These are phyloP conservation scores for Globisporangium cylindrosporum DNA, from an alignment of 352 stramenopile genomes.

Conservation along the genomic window DNA sequence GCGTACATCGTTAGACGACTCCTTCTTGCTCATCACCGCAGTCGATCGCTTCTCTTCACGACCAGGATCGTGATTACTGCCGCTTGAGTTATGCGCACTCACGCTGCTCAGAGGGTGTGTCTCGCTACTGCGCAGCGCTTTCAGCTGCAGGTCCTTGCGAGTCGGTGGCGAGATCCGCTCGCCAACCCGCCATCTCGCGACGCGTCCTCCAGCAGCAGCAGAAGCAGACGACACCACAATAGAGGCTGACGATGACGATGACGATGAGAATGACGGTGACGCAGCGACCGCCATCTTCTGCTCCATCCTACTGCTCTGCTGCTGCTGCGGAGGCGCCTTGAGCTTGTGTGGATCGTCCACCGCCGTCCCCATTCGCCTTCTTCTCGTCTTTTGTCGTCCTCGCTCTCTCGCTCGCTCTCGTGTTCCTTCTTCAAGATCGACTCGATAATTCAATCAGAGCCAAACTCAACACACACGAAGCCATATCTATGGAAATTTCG, in stretches of 20 bases:
- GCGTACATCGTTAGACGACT: not conserved
- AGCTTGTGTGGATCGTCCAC: slow-evolving; percentile 8
- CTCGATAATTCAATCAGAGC: not conserved
- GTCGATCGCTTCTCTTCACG: slow-evolving; percentile 6
- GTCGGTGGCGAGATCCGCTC: slow-evolving; percentile 28
- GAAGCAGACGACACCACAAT: not conserved
- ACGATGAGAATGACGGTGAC: not conserved
- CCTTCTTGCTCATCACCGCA: slow-evolving; percentile 1
- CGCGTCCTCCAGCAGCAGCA: not conserved
- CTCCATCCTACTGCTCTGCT: slow-evolving; percentile 9
- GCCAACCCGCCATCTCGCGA: slow-evolving; percentile 40
- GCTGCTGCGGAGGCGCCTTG: not conserved
- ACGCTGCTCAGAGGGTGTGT: slow-evolving; percentile 40
- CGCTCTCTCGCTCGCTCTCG: not conserved
- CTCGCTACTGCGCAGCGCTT: slow-evolving; percentile 26
- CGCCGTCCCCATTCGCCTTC: slow-evolving; percentile 5
- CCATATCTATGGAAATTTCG: slow-evolving; percentile 9
- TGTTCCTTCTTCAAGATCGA: slow-evolving; percentile 7
- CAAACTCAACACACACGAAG: not conserved
- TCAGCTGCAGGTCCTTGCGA: slow-evolving; percentile 23
- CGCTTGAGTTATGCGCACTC: not conserved
- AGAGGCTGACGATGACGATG: not conserved
- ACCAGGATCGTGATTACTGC: not conserved
- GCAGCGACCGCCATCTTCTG: not conserved
- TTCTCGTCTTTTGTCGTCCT: not conserved